Conservation (phyloP, 2,329 filamentous ascomycete genomes). For the Talaromyces sp. region DNA sequence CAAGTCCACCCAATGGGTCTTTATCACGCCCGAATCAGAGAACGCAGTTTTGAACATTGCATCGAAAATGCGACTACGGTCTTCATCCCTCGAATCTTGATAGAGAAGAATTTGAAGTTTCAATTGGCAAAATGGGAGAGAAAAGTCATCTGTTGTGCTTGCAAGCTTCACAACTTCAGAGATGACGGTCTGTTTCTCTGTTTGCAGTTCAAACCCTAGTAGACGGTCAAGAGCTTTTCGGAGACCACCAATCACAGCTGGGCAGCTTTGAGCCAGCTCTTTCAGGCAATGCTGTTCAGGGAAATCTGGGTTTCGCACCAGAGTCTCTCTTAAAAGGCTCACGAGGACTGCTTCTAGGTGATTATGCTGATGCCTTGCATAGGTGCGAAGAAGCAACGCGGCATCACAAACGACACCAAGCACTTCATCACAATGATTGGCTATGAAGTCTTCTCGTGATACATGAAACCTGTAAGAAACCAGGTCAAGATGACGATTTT, state of each 20-base stretch:
- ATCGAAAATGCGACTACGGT: conserved; percentile 39
- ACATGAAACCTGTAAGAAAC: conserved; percentile 46
- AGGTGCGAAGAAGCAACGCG: conserved; percentile 23
- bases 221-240: conserved; percentile 38
- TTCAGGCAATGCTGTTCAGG: conserved; percentile 33
- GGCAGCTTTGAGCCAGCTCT: conserved; percentile 31
- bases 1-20: conserved; percentile 43
- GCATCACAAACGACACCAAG: conserved; percentile 39
- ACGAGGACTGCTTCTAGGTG: conserved; percentile 29
- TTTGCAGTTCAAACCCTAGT: conserved; percentile 29
- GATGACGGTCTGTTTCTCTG: conserved; percentile 23
- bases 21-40: conserved; percentile 36
- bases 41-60: conserved; percentile 45
- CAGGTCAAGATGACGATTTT: conserved; percentile 31
- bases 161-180: conserved; percentile 40
- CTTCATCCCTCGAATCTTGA: conserved; percentile 29
- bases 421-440: conserved; percentile 36
- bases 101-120: conserved; percentile 46
- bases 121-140: conserved; percentile 46
- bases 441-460: conserved; percentile 43
- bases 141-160: conserved; percentile 44
- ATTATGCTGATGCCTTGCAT: conserved; percentile 7
- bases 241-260: conserved; percentile 30
- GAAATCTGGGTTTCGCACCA: conserved; percentile 37
- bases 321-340: conserved; percentile 35